Base-by-base conservation (phyloP, 768 basidiomycete genomes). In the Rossbeevera mucosa region DNA sequence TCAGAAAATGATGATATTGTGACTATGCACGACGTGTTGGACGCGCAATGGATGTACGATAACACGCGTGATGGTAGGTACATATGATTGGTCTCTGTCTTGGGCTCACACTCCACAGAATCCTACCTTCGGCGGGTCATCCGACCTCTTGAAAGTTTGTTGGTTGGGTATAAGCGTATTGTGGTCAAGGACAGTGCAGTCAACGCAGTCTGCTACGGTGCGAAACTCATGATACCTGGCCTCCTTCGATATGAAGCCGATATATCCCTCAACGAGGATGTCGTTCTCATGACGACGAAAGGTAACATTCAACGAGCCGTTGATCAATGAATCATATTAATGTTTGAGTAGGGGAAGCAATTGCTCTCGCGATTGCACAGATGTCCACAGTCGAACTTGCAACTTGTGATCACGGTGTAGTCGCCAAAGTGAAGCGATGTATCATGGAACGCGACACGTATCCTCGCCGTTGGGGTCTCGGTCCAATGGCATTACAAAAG, bases 391-490 rank as follows among this genome's bases (percentile, higher is more conserved):
- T 95, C 53, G 96, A 99, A 69, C 84, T 99, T 46, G 89, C 93
- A 8, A 95, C 94, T 2, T 98, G 95, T 69, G 94, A 97, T 68
- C 95, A 99, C 65, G 96, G 96, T 44, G 92, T 99, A 52, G 95
- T 98, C 40, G 96, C 96, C 30, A 98, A 97, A 74, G 93, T 99
- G 65, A 99, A 99, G 75, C 80, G 96, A 47, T 97, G 95, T 67
- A 98, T 99, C 66, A 99, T 99, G 96, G 96, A 98, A 69, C 86
- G 95, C 31, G 96, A 99, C 71, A 90, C 92, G 18, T 99, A 99
- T 71, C 96, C 96, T 36, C 84, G 96, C 51, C 84, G 94, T 57
- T 98, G 96, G 96, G 96, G 96, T 46, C 81, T 98, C 47, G 96
- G 96, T n/a, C 96, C 96, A 20, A 83, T 94, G 71, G 95, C 96